These are phyloP conservation scores for Zygoascus sp. DNA, from an alignment of 1,139 yeast species.

Conservation along the genomic window DNA sequence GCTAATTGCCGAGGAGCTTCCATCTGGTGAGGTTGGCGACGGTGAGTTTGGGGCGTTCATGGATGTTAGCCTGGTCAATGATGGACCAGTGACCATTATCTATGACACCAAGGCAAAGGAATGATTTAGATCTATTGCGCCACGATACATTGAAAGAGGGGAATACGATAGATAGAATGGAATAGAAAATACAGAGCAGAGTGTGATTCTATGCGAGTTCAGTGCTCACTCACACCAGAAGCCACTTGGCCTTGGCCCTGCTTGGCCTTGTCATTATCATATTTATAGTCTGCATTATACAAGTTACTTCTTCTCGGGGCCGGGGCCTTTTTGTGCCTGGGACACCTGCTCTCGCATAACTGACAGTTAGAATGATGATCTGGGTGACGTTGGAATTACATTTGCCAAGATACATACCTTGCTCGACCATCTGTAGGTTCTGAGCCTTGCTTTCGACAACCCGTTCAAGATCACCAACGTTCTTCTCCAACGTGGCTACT, in stretches of 20 bases:
- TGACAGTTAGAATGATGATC: conserved; percentile 6
- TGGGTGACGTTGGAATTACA: no score
- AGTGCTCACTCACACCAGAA: no score
- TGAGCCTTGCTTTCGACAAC: conserved; percentile 46
- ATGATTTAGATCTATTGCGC: no score
- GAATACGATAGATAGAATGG: no score
- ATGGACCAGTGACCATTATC: conserved; percentile 75
- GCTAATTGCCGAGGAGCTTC: conserved; percentile 43
- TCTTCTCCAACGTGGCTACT: conserved; percentile 65
- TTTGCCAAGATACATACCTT: conserved; percentile 21
- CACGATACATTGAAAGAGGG: no score
- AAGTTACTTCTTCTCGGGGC: conserved; percentile 2
- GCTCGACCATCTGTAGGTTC: conserved; percentile 33
- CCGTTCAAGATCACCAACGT: conserved; percentile 66
- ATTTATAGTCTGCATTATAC: not conserved
- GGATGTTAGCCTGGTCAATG: conserved; percentile 83
- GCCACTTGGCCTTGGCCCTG: no score
- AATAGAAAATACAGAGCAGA: no score
- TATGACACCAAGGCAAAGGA: conserved; percentile 53
- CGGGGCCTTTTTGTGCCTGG: conserved; percentile 13
- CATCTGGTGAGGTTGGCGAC: conserved; percentile 64
- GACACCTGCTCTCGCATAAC: conserved; percentile 15
- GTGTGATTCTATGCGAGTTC: no score
- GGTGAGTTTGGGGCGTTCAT: conserved; percentile 97
- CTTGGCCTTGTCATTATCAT: no score